Conservation (phyloP, 2,329 filamentous ascomycete genomes). For the Akanthomyces uredinophilus region DNA sequence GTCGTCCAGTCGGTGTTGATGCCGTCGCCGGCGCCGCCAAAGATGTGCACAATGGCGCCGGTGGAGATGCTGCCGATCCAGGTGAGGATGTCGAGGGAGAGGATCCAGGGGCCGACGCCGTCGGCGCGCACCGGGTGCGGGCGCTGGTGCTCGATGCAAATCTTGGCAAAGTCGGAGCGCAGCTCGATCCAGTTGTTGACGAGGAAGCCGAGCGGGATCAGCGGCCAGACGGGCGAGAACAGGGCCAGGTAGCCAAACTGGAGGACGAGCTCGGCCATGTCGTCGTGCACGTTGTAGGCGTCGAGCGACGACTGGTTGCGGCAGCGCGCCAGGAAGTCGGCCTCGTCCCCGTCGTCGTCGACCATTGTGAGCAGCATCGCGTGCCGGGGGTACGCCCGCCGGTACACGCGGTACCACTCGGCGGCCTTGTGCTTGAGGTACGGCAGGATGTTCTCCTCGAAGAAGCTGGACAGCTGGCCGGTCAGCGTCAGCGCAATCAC, state of each 20-base stretch:
- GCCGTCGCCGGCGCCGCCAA: slow-evolving; percentile 54
- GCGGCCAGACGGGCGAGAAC: slow-evolving; percentile 71
- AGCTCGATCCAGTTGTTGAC: slow-evolving; percentile 76
- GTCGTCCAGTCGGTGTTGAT: slow-evolving; percentile 54
- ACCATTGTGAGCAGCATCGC: slow-evolving; percentile 40
- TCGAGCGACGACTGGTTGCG: slow-evolving; percentile 63
- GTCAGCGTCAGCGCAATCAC: slow-evolving; percentile 73
- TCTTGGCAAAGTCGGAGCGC: slow-evolving; percentile 71
- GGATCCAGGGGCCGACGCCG: slow-evolving; percentile 69
- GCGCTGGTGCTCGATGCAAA: slow-evolving; percentile 67
- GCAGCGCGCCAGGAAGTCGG: slow-evolving; percentile 56
- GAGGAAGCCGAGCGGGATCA: slow-evolving; percentile 67
- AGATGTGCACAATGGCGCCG: slow-evolving; percentile 69
- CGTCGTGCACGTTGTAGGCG: slow-evolving; percentile 66
- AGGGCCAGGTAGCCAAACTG: slow-evolving; percentile 70
- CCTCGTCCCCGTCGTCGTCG: slow-evolving; percentile 59
- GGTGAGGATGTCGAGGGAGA: slow-evolving; percentile 61
- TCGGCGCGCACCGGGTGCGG: slow-evolving; percentile 65
- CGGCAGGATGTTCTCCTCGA: slow-evolving; percentile 67
- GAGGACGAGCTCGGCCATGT: slow-evolving; percentile 68
- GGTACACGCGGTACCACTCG: slow-evolving; percentile 41
- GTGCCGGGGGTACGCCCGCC: slow-evolving; percentile 31
- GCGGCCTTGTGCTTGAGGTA: slow-evolving; percentile 56
- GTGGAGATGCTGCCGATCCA: slow-evolving; percentile 71
- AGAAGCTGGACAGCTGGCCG: slow-evolving; percentile 64